A percentile compares a stretch with the other conserved stretches of the same genome.
phyloP scores from a whole-genome alignment of 441 rosid genomes.

The Theobroma grandiflorum region DNA sequence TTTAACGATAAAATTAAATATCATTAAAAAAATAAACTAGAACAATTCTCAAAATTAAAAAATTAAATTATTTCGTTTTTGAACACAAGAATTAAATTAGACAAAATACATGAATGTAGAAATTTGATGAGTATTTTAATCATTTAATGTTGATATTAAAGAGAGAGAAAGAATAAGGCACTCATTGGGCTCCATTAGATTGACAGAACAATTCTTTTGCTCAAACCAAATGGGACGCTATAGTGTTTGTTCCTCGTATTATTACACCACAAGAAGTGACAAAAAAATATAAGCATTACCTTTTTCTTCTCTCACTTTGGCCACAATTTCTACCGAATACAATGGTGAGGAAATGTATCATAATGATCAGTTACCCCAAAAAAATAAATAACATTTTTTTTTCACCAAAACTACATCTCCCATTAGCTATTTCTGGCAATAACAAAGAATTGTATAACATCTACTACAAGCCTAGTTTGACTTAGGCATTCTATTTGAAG shows the following conservation, averaged over 20 bases:
- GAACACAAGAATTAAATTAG: no score
- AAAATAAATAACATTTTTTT: not conserved
- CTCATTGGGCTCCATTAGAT: no score
- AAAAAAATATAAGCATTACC: not conserved
- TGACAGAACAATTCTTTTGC: not conserved
- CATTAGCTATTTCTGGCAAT: not conserved
- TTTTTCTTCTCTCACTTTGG: not conserved
- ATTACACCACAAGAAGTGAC: not conserved
- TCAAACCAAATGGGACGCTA: not conserved
- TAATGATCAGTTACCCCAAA: constrained; percentile 4
- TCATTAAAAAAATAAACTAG: no score
- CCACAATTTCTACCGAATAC: not conserved
- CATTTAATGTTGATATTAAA: no score
- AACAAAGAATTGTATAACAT: not conserved
- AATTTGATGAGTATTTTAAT: no score
- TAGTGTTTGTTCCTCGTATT: not conserved
- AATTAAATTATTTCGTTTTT: no score
- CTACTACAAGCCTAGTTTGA: constrained; percentile 12
- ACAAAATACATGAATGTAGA: no score
- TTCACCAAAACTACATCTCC: not conserved
- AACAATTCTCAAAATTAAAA: no score
- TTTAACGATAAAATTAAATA: no score
- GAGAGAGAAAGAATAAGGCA: no score
- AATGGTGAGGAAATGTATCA: not conserved
- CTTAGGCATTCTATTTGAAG: constrained; percentile 23